Percentiles rank a stretch among this genome's conserved stretches.
phyloP scores from a whole-genome alignment of 495 filamentous ascomycete species.

The Lasiosphaeriaceae sp. region DNA sequence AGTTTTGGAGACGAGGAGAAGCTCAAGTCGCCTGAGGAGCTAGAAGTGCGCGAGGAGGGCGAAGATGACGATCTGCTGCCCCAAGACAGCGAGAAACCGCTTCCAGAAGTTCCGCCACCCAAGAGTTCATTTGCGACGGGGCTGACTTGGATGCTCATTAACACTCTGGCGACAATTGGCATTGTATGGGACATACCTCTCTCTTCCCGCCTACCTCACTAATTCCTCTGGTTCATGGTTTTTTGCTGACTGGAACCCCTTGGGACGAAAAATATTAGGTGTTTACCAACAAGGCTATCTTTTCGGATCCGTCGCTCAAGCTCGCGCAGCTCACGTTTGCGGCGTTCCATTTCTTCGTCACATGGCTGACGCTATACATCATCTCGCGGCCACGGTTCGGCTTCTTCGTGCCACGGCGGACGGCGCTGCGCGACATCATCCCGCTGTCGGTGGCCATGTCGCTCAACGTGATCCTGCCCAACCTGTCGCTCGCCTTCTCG shows the following conservation, averaged over 20 bases:
- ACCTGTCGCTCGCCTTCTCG: slow-evolving; percentile 67
- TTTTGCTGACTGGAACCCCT: too few species aligned
- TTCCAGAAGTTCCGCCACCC: slow-evolving; percentile 5
- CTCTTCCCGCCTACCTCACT: not conserved
- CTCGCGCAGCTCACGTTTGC: slow-evolving; percentile 67
- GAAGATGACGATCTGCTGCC: slow-evolving; percentile 37
- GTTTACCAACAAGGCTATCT: slow-evolving; percentile 74
- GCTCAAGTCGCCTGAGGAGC: slow-evolving; percentile 23
- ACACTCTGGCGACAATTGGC: slow-evolving; percentile 58
- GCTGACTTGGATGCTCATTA: slow-evolving; percentile 54
- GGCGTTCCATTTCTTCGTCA: slow-evolving; percentile 70
- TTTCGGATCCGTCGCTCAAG: slow-evolving; percentile 61
- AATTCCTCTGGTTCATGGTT: too few species aligned
- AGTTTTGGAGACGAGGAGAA: slow-evolving; percentile 23
- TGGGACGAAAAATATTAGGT: slow-evolving; percentile 47
- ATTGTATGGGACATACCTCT: slow-evolving; percentile 42
- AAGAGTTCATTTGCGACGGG: slow-evolving; percentile 29
- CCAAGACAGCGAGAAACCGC: slow-evolving; percentile 4
- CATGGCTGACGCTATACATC: slow-evolving; percentile 59
- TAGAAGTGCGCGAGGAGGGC: slow-evolving; percentile 20
- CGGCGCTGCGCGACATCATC: slow-evolving; percentile 54
- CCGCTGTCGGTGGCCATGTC: slow-evolving; percentile 65
- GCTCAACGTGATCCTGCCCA: slow-evolving; percentile 71
- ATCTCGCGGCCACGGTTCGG: slow-evolving; percentile 59
- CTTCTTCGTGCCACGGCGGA: slow-evolving; percentile 57